Evolutionary conservation across 768 basidiomycete species (phyloP).

Genomic region (Hygrophorus russula): DNA sequence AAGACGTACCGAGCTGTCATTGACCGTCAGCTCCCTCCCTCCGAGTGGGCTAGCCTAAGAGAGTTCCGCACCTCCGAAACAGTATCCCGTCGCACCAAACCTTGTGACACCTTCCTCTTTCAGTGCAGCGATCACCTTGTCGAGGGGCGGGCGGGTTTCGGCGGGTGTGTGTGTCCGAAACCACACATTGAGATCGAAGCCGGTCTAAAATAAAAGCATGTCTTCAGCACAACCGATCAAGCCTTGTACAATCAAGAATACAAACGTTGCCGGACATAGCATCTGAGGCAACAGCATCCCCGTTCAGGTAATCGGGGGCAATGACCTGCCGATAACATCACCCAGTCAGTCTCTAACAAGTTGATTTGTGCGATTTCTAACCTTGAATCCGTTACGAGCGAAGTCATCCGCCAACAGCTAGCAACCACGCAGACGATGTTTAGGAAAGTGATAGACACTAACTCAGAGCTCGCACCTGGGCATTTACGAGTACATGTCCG

Average conservation of each 20-base stretch:
- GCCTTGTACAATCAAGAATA: not conserved
- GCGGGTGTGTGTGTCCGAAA: slow-evolving; percentile 26
- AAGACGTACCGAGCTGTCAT: slow-evolving; percentile 42
- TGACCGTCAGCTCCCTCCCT: not conserved
- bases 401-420: slow-evolving; percentile 23
- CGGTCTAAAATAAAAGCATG: slow-evolving; percentile 10
- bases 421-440: too few species aligned
- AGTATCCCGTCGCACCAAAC: slow-evolving; percentile 58
- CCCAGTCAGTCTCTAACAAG: not conserved
- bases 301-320: slow-evolving; percentile 29
- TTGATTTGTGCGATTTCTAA: slow-evolving; percentile 7
- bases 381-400: slow-evolving; percentile 34
- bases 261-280: slow-evolving; percentile 23
- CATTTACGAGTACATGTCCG: slow-evolving; percentile 25
- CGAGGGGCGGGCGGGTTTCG: slow-evolving; percentile 34
- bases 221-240: not conserved
- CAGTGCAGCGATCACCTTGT: slow-evolving; percentile 46
- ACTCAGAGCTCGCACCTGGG: slow-evolving; percentile 7
- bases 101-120: slow-evolving; percentile 45
- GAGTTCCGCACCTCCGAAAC: slow-evolving; percentile 44
- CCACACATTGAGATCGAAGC: slow-evolving; percentile 33
- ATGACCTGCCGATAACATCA: slow-evolving; percentile 19
- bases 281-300: slow-evolving; percentile 26
- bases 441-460: too few species aligned
- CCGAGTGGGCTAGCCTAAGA: too few species aligned